phyloP scores from a whole-genome alignment of 352 stramenopile species.

The Phytophthora litchii region DNA sequence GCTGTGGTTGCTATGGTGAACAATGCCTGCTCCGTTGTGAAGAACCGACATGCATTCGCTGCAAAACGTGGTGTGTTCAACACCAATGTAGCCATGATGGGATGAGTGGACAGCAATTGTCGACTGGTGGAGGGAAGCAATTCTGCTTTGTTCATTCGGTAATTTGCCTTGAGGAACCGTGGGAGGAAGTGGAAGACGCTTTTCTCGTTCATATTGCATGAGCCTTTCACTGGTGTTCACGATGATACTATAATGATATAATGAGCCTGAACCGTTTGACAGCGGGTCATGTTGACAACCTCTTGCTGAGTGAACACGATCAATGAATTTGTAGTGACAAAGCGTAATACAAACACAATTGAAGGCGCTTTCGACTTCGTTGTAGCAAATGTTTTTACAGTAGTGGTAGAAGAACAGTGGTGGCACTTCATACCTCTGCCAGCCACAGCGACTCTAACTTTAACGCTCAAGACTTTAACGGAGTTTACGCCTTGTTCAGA shows the following conservation, averaged over 20 bases:
- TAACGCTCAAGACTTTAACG: too few species aligned
- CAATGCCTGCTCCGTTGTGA: slow-evolving; percentile 33
- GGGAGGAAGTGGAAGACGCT: background rate
- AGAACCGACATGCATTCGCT: slow-evolving; percentile 4
- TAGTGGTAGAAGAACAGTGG: too few species aligned
- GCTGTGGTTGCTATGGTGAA: slow-evolving; percentile 39
- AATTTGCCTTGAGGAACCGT: slow-evolving; percentile 12
- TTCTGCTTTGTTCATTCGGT: slow-evolving; percentile 24
- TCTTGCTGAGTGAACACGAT: slow-evolving; percentile 66
- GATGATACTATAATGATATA: slow-evolving; percentile 83
- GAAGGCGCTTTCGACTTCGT: too few species aligned
- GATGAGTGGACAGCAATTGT: slow-evolving; percentile 30
- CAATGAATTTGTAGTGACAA: slow-evolving; percentile 14
- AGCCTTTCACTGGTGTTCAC: slow-evolving; percentile 42
- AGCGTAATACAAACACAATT: too few species aligned
- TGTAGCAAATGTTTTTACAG: too few species aligned
- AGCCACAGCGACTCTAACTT: background rate
- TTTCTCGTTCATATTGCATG: slow-evolving; percentile 2
- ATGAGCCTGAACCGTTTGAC: slow-evolving; percentile 71
- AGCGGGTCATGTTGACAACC: slow-evolving; percentile 56
- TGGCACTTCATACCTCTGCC: too few species aligned
- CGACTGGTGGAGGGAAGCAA: slow-evolving; percentile 3
- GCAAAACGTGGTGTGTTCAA: slow-evolving; percentile 31
- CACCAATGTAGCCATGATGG: slow-evolving; percentile 42
- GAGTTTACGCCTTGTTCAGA: background rate